Evolutionary conservation across 208 protist genomes (phyloP).

Genomic region (Leishmania lainsoni): DNA sequence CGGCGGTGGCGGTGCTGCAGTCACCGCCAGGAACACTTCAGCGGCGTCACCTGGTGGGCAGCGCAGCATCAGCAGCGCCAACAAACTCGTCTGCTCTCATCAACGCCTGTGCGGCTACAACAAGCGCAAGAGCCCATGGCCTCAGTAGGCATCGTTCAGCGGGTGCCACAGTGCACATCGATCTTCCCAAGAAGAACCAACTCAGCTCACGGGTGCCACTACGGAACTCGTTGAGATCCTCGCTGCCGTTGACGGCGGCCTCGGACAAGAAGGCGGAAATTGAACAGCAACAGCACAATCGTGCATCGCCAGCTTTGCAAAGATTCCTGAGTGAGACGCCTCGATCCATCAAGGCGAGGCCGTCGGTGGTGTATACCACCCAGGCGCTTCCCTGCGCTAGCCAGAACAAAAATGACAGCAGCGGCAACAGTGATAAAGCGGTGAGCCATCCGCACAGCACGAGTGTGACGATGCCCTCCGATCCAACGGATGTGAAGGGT

Average conservation of each 20-base stretch:
- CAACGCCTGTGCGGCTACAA: not conserved
- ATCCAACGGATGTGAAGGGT: not conserved
- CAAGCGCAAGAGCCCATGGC: not conserved
- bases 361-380: constrained; percentile 3
- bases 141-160: not conserved
- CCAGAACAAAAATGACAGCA: no score
- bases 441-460: not conserved
- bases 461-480: not conserved
- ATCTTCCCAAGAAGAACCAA: constrained; percentile 10
- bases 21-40: not conserved
- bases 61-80: not conserved
- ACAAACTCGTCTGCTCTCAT: not conserved
- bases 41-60: not conserved
- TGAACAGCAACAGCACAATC: constrained; percentile 16
- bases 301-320: not conserved
- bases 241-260: not conserved
- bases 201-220: not conserved
- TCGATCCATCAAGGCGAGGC: constrained; percentile 5
- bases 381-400: not conserved
- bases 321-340: constrained; percentile 7
- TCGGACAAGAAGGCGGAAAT: not conserved
- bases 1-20: not conserved
- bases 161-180: constrained; percentile 9
- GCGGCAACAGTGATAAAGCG: no score
- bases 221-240: not conserved